These are phyloP conservation scores for Solanum chiquidenum DNA, from an alignment of 257 asterid genomes.

Conservation along the genomic window DNA sequence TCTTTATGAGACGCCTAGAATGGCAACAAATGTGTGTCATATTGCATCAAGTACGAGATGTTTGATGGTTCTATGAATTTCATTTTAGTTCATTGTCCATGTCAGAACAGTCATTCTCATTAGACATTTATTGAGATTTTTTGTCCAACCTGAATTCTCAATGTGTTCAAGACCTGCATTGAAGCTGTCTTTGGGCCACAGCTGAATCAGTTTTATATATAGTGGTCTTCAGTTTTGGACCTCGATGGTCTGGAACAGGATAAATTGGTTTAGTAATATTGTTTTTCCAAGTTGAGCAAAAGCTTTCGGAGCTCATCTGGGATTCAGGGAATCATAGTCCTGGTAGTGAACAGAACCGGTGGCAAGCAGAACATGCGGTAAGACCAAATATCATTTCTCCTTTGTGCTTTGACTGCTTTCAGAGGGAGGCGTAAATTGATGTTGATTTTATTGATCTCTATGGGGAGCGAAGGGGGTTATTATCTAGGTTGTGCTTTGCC, in stretches of 20 bases:
- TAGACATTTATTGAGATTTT: background rate
- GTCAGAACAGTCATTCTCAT: background rate
- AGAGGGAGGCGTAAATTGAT: background rate
- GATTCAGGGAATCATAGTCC: slow-evolving; percentile 73
- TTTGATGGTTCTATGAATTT: background rate
- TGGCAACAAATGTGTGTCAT: background rate
- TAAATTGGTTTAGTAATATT: background rate
- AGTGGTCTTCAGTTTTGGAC: background rate
- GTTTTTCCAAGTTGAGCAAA: slow-evolving; percentile 58
- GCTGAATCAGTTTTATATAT: background rate
- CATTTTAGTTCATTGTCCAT: background rate
- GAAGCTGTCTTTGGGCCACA: background rate
- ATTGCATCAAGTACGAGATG: background rate
- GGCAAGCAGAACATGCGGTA: slow-evolving; percentile 76
- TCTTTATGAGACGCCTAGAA: background rate
- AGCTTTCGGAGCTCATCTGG: slow-evolving; percentile 75
- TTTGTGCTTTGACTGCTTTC: background rate
- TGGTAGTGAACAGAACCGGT: slow-evolving; percentile 73
- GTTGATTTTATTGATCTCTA: background rate
- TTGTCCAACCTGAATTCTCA: background rate
- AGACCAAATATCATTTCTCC: slow-evolving; percentile 9
- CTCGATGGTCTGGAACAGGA: background rate
- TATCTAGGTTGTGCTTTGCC: background rate
- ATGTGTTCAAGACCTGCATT: background rate
- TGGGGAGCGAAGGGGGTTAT: background rate